Percentiles rank a stretch among this genome's conserved stretches.
Evolutionary conservation across 257 asterid genomes (phyloP).

Genomic region (Euphrasia confusa): DNA sequence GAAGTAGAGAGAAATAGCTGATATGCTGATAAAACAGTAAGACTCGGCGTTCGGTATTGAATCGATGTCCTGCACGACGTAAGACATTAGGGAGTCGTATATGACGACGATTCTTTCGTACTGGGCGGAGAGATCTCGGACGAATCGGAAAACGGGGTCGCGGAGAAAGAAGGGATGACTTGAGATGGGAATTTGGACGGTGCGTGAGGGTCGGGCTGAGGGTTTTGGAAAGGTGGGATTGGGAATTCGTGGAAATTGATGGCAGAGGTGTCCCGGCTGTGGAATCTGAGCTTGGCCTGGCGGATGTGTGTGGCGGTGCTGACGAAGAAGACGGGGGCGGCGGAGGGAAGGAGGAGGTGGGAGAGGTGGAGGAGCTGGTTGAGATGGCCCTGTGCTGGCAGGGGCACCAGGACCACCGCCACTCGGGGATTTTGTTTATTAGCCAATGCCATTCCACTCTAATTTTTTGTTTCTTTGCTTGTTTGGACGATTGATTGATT

Average conservation of each 20-base stretch:
- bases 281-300: constrained; percentile 32
- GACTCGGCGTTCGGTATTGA: constrained; percentile 36
- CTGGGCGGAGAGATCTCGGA: constrained; percentile 10
- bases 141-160: background rate
- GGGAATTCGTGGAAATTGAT: constrained; percentile 32
- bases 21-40: constrained; percentile 35
- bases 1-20: constrained; percentile 28
- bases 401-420: constrained; percentile 39
- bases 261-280: constrained; percentile 9
- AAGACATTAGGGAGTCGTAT: constrained; percentile 39
- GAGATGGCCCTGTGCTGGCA: constrained; percentile 49
- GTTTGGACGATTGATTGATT: too few species aligned
- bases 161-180: constrained; percentile 32
- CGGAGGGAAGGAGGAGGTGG: constrained; percentile 18
- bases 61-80: constrained; percentile 43
- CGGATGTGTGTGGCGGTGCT: constrained; percentile 41
- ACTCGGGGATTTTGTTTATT: background rate
- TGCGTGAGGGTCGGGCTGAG: constrained; percentile 41
- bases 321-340: constrained; percentile 30
- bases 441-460: too few species aligned
- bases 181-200: constrained; percentile 44
- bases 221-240: constrained; percentile 25
- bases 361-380: constrained; percentile 44
- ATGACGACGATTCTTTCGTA: constrained; percentile 36
- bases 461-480: too few species aligned